phyloP scores from a whole-genome alignment of 1,139 yeast species.

The Schwanniomyces etchellsii region DNA sequence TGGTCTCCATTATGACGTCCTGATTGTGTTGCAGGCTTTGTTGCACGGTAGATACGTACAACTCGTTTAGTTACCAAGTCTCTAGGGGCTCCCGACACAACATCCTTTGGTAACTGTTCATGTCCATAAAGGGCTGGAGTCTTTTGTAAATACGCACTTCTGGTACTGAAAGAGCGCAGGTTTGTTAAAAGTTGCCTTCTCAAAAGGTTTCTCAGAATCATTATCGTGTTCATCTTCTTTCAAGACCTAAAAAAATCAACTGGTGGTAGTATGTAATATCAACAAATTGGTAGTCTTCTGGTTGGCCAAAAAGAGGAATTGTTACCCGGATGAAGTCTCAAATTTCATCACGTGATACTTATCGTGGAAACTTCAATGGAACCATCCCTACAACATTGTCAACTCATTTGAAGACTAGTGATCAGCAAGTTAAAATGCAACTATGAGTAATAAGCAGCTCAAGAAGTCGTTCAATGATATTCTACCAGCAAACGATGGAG shows the following conservation, averaged over 20 bases:
- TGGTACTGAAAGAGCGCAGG: constrained; percentile 17
- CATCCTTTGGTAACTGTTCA: constrained; percentile 41
- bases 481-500: constrained; percentile 44
- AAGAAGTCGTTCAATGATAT: constrained; percentile 38
- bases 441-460: constrained; percentile 17
- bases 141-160: constrained; percentile 11
- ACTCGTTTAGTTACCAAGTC: constrained; percentile 59
- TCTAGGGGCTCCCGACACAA: constrained; percentile 75
- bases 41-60: constrained; percentile 72
- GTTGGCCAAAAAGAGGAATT: too few relatives aligned
- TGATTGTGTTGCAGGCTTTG: constrained; percentile 81
- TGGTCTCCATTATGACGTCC: constrained; percentile 49
- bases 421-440: too few relatives aligned
- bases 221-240: too few relatives aligned
- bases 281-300: background rate
- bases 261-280: too few relatives aligned
- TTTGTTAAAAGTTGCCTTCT: too few relatives aligned
- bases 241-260: too few relatives aligned
- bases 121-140: constrained; percentile 17
- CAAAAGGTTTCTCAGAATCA: too few relatives aligned
- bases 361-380: too few relatives aligned
- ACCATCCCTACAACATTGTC: too few relatives aligned
- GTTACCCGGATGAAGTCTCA: too few relatives aligned
- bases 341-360: too few relatives aligned
- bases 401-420: too few relatives aligned